Evolutionary conservation across 805 yeast species (phyloP), one percentile per base, ranked within the genome.

Genomic region (Novakomyces olei): DNA sequence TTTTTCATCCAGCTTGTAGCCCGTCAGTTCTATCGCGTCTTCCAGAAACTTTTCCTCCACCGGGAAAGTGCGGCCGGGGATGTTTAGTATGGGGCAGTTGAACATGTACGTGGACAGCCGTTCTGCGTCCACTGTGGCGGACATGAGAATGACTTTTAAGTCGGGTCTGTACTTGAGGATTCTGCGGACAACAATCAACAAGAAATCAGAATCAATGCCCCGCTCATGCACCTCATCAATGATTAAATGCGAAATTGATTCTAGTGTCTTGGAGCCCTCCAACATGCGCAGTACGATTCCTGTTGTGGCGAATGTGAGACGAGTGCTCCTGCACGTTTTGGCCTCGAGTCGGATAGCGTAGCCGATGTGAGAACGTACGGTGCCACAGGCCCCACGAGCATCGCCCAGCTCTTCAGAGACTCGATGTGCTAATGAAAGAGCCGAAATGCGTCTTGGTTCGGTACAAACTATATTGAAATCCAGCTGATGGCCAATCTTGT

Each of bases 151-250:
- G 24, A 81, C 60, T 43, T 69, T 65, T 41, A 88, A 61, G 37
- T 65, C 65, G 27, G 65, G 65, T 12, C 69, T 53, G 29, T 63
- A 59, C 5, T 47, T 46, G 7, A 75, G 44, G 25, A 88, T 55
- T 26, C 69, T 65, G 47, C 81, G 83, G 40, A 88, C 57, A 45
- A 88, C 77, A 2, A 96, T 98, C 58, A 88, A 61, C 14, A 88
- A 60, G 42, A 88, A 55, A 56, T 88, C 98, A 0, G 96, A 81
- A 31, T 83, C 55, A 2, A 88, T 75, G 0, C 96, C 85, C 49
- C 98, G 66, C 57, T 88, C 98, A 57, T 88, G 98, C 2, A 96
- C 98, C 57, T 88, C 98, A 60, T 88, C 98, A 32, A 88, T 71
- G 29, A 88, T 61, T 6, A 88, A 63, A 0, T 81, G 72, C 18